phyloP scores from a whole-genome alignment of 148 eudicot species.

The Arbutus unedo region DNA sequence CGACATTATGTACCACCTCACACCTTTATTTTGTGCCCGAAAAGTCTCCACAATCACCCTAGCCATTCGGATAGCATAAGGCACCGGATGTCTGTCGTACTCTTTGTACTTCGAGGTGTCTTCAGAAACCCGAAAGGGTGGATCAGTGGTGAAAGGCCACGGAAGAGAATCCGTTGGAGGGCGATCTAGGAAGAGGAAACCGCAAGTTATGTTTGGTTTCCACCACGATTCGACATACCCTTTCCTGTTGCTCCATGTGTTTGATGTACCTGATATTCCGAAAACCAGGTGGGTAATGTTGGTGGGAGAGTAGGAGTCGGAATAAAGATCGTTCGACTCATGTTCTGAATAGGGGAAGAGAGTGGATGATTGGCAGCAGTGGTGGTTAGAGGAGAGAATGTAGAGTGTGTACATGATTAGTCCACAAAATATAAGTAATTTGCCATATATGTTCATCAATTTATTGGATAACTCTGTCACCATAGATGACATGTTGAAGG shows the following conservation, averaged over 20 bases:
- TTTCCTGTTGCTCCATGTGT: constrained; percentile 34
- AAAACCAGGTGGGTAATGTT: constrained; percentile 50
- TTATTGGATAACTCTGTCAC: constrained; percentile 5
- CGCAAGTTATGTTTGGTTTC: constrained; percentile 45
- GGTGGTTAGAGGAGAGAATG: constrained; percentile 17
- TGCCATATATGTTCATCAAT: constrained; percentile 24
- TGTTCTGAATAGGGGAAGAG: constrained; percentile 1
- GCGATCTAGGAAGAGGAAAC: constrained; percentile 50
- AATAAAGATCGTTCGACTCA: background rate
- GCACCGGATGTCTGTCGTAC: constrained; percentile 34
- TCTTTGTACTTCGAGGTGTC: constrained; percentile 34
- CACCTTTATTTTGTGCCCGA: constrained; percentile 29
- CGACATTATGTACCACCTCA: constrained; percentile 62
- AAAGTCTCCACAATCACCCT: constrained; percentile 41
- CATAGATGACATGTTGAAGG: background rate
- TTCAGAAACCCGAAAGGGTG: constrained; percentile 41
- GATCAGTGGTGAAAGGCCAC: constrained; percentile 41
- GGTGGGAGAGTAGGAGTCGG: constrained; percentile 22
- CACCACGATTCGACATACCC: constrained; percentile 64
- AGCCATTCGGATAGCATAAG: constrained; percentile 38
- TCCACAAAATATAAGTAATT: constrained; percentile 21
- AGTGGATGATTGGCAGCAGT: constrained; percentile 18
- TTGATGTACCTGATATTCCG: constrained; percentile 45
- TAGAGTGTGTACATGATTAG: constrained; percentile 31
- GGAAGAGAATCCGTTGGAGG: constrained; percentile 35